Base-by-base conservation (phyloP, 2,329 filamentous ascomycete genomes). In the Penicillium brevicompactum region DNA sequence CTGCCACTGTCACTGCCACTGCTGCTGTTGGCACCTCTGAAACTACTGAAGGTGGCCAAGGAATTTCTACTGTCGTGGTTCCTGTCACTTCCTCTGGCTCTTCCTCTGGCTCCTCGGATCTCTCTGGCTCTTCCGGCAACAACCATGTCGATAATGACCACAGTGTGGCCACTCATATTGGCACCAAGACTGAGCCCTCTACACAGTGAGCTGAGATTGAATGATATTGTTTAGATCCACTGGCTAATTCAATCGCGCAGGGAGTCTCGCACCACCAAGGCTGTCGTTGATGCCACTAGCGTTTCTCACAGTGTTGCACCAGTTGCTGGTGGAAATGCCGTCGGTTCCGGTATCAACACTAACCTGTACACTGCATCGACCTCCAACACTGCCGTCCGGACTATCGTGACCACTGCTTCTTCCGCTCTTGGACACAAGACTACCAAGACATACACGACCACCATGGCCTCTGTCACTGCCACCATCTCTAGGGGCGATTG, bases 401-500 rank as follows among this genome's bases (percentile, higher is more conserved):
- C 47, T 30, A 40, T 48, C 8, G 46, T 45, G 18, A 48, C 51
- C 16, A 48, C 46, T 34, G 51, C 45, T 21, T 46, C 51, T 22
- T 42, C 45, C 5, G 24, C 24, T 27, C 51, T 48, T 18, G 16
- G 46, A 6, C 45, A 48, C 45, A 53, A 45, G 10, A 44, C 44
- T 13, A 38, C 47, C 32, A 42, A 42, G 11, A 42, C 40, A 11
- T 53, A 49, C 18, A 46, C 51, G 27, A 37, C 41, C 38, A 46
- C 46, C 27, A 42, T 46, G 9, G 30, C 38, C 2, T 48, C 51
- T 16, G 38, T 48, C 27, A 48, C 44, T 18, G 42, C 46, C 27
- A 53, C 51, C 4, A 22, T 48, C 14, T 48, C 45, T 24, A 37
- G 45, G 1, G 51, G 44, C 13, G 32, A 48, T 18, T 64, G 56